Percentiles rank a stretch among this genome's conserved stretches.
phyloP scores from a whole-genome alignment of 768 basidiomycete species.

The Lactarius pseudohatsudake region DNA sequence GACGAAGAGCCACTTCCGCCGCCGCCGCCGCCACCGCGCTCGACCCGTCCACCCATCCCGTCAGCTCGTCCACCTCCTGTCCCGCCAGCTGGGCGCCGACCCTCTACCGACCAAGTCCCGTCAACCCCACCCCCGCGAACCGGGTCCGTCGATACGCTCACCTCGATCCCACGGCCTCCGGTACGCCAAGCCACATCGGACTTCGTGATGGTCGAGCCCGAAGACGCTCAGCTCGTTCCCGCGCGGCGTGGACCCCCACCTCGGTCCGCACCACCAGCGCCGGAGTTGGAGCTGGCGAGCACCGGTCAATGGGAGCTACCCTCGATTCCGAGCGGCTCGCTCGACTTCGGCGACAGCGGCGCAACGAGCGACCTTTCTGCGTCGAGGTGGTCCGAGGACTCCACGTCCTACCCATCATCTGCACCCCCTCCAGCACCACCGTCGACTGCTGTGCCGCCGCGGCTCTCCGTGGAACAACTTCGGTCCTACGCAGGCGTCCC shows the following conservation, averaged over 20 bases:
- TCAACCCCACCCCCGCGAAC: slow-evolving; percentile 20
- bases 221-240: slow-evolving; percentile 37
- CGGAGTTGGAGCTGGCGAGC: slow-evolving; percentile 39
- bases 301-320: slow-evolving; percentile 65
- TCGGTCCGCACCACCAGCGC: slow-evolving; percentile 34
- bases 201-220: slow-evolving; percentile 37
- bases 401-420: slow-evolving; percentile 39
- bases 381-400: slow-evolving; percentile 62
- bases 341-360: slow-evolving; percentile 49
- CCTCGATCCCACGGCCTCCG: slow-evolving; percentile 34
- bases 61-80: slow-evolving; percentile 22
- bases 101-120: slow-evolving; percentile 12
- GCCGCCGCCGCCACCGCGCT: slow-evolving; percentile 43
- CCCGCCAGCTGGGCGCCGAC: slow-evolving; percentile 9
- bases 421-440: slow-evolving; percentile 31
- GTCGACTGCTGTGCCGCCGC: slow-evolving; percentile 3
- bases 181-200: slow-evolving; percentile 35
- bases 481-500: slow-evolving; percentile 32
- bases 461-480: slow-evolving; percentile 8
- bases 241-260: slow-evolving; percentile 45
- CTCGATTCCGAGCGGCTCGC: slow-evolving; percentile 50
- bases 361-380: slow-evolving; percentile 50
- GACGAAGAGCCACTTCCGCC: slow-evolving; percentile 52
- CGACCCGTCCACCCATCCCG: slow-evolving; percentile 33
- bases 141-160: slow-evolving; percentile 26